phyloP scores from a whole-genome alignment of 139 green algal species.

The Pseudopediastrum boryanum region DNA sequence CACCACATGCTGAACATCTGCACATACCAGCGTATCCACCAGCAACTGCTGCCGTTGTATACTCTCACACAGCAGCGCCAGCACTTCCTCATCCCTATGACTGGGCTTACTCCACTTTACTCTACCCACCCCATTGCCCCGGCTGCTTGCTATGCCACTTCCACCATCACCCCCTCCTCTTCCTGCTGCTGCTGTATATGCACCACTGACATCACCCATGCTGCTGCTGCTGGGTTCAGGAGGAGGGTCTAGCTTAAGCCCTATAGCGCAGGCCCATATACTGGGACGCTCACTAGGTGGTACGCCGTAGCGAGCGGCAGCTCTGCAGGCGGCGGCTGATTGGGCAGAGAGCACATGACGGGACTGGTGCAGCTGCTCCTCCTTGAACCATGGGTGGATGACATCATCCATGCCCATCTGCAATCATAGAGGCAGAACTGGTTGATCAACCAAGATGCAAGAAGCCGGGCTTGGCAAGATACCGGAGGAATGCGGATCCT shows the following conservation, averaged over 20 bases:
- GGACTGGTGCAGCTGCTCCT: conserved; percentile 51
- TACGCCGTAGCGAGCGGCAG: conserved; percentile 33
- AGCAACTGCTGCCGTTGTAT: conserved; percentile 48
- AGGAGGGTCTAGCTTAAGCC: conserved; percentile 4
- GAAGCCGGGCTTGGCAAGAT: neutral
- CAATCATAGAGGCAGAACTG: neutral
- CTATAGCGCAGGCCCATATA: conserved; percentile 41
- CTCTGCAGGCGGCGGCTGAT: conserved; percentile 39
- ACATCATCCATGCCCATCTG: conserved; percentile 72
- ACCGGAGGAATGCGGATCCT: neutral
- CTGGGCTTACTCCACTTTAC: neutral
- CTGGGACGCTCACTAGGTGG: conserved; percentile 25
- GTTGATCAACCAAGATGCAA: neutral
- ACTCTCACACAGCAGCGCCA: conserved; percentile 6
- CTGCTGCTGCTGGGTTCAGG: neutral
- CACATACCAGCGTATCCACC: conserved; percentile 47
- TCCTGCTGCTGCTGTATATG: neutral
- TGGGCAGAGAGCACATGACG: conserved; percentile 30
- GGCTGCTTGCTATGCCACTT: neutral
- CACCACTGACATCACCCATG: neutral
- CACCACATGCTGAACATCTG: conserved; percentile 44
- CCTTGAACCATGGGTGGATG: conserved; percentile 52
- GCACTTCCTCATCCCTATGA: neutral
- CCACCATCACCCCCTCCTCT: neutral
- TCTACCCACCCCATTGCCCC: neutral